These are phyloP conservation scores for Ophiostoma australiae DNA, from an alignment of 2,329 filamentous ascomycete genomes.

Conservation along the genomic window DNA sequence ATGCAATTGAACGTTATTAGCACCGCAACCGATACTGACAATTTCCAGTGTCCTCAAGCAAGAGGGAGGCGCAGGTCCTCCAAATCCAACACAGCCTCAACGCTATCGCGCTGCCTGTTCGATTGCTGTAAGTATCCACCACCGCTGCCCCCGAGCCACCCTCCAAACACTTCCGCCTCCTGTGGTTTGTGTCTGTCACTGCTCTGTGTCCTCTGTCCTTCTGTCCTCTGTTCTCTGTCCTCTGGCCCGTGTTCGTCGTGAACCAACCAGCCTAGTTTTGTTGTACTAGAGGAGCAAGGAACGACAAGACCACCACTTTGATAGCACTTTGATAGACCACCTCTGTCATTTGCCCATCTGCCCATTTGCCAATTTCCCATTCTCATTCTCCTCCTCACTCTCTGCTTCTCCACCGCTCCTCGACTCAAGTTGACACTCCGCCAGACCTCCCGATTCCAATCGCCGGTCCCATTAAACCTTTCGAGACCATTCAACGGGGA, in stretches of 20 bases:
- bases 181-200: neutral
- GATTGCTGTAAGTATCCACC: slow-evolving; percentile 17
- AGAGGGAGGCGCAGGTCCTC: slow-evolving; percentile 20
- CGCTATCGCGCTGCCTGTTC: slow-evolving; percentile 19
- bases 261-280: neutral
- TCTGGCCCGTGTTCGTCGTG: neutral
- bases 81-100: slow-evolving; percentile 28
- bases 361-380: neutral
- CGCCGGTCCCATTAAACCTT: neutral
- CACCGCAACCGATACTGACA: neutral
- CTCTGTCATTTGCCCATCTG: neutral
- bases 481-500: slow-evolving; percentile 8
- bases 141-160: slow-evolving; percentile 10
- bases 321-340: neutral
- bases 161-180: slow-evolving; percentile 1
- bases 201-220: neutral
- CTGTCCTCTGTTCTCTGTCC: neutral
- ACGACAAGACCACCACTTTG: neutral
- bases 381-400: neutral
- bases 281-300: neutral
- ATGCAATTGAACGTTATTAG: neutral
- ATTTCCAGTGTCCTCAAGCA: neutral
- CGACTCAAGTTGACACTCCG: neutral
- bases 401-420: neutral
- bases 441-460: neutral